Evolutionary conservation across 805 yeast genomes (phyloP), one percentile per base, ranked within the genome.

Genomic region (Zygoascus flipseniorum): DNA sequence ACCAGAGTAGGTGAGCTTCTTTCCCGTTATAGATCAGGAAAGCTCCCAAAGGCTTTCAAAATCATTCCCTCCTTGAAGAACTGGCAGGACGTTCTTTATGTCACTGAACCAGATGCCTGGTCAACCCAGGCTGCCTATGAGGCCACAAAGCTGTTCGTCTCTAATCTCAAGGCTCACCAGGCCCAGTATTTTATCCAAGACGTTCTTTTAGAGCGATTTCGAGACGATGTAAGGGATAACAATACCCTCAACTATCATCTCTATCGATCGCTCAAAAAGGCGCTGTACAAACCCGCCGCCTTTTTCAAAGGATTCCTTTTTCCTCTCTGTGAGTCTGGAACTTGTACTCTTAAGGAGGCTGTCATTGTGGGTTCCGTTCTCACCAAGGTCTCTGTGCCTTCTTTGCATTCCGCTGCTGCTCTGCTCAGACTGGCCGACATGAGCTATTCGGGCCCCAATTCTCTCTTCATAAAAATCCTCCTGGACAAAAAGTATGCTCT

Each of bases 201-300:
- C 43, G 64, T 73, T 20, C 58, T 74, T 44, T 62, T 72, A 13
- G 73, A 72, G 42, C 62, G 75, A 26, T 72, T 73, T 56, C 59
- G 76, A 28, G 69, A 64, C 45, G 76, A 74, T 50, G 63, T 74
- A 43, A 66, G 64, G 32, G 64, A 61, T 26, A 69, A 69, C 60
- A 70, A 71, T 57, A 69, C 81, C 80, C 77, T 93, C 58, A 92
- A 95, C 71, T 92, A 93, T 66, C 99, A 93, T 67, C 75, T 93
- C 43, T 93, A 93, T 69, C 81, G 97, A 64, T 83, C 99, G 0
- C 72, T 93, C 61, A 92, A 90, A 70, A 93, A 93, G 72, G 81
- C 97, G 0, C 76, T 95, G 52, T 93, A 93, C 75, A 93, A 93
- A 69, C 99, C 99, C 31, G 89, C 93, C 52, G 99, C 99, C 10